Evolutionary conservation across 2,329 filamentous ascomycete genomes (phyloP), one percentile per base, ranked within the genome.

Genomic region (Trichoderma brevicompactum): DNA sequence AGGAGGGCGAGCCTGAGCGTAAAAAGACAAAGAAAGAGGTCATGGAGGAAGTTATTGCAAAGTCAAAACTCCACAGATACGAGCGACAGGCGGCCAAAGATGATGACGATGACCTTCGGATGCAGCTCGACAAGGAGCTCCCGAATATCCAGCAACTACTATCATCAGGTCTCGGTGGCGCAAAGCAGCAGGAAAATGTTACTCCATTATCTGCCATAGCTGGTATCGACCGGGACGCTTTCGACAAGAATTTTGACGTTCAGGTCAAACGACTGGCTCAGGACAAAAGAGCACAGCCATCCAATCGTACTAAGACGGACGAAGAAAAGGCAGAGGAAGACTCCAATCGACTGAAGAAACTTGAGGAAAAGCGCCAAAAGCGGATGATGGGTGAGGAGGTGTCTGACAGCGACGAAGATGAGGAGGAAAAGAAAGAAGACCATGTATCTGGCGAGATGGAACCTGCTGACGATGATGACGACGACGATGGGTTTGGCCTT

Each of bases 21-120:
- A 97, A 97, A 78, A 99, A 97, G 81, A 89, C 89, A 3, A 98
- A 97, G 79, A 91, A 95, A 62, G 95, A 99, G 77, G 92, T 99
- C 56, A 97, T 98, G 92, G 91, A 97, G 73, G 96, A 99, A 77
- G 85, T 99, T 67, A 97, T 99, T 70, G 92, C 94, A 67, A 99
- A 99, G 79, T 98, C 94, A 1, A 99, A 99, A 75, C 83, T 92
- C 68, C 86, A 97, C 84, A 98, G 97, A 79, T 94, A 94, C 74
- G 94, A 98, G 79, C 88, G 95, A 46, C 95, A 99, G 78, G 89
- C 92, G 67, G 87, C 88, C 34, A 97, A 97, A 74, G 95, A 98
- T 67, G 92, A 95, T 56, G 95, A 99, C 71, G 92, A 96, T 58
- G 94, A 97, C 69, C 78, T 97, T 62, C 86, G 93, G 66, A 89